These are phyloP conservation scores for Magnolia kwangsiensis DNA, from an alignment of 164 flowering plant genomes.

Conservation along the genomic window DNA sequence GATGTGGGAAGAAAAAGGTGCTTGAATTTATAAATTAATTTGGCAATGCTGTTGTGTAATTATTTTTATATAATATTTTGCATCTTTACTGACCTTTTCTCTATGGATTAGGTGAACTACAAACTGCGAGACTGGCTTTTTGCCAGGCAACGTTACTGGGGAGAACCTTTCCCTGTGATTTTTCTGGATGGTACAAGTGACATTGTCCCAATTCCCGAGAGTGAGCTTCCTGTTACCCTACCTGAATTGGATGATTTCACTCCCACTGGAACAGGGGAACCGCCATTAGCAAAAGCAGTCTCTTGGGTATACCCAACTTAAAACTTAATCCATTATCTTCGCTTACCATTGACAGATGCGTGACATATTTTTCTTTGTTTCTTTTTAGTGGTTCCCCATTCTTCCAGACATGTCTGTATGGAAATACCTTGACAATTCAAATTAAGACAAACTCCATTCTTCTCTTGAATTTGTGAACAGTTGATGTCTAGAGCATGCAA, in stretches of 20 bases:
- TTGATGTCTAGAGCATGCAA: no score
- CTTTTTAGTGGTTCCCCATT: background rate
- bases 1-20: constrained; percentile 86
- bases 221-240: constrained; percentile 73
- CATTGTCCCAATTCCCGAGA: constrained; percentile 63
- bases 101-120: constrained; percentile 65
- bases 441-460: no score
- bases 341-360: background rate
- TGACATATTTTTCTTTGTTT: background rate
- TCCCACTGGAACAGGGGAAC: constrained; percentile 97
- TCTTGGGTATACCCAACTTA: constrained; percentile 63
- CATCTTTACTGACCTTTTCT: constrained; percentile 3
- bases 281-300: constrained; percentile 80
- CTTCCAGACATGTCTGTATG: background rate
- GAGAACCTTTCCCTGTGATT: constrained; percentile 92
- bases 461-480: no score
- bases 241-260: constrained; percentile 97
- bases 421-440: no score
- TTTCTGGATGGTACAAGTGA: constrained; percentile 66
- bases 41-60: background rate
- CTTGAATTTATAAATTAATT: background rate
- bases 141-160: constrained; percentile 98
- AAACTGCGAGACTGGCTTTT: constrained; percentile 98
- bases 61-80: background rate
- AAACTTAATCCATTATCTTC: background rate